These are phyloP conservation scores for Tephrocybe sp. DNA, from an alignment of 768 basidiomycete genomes.

Conservation along the genomic window DNA sequence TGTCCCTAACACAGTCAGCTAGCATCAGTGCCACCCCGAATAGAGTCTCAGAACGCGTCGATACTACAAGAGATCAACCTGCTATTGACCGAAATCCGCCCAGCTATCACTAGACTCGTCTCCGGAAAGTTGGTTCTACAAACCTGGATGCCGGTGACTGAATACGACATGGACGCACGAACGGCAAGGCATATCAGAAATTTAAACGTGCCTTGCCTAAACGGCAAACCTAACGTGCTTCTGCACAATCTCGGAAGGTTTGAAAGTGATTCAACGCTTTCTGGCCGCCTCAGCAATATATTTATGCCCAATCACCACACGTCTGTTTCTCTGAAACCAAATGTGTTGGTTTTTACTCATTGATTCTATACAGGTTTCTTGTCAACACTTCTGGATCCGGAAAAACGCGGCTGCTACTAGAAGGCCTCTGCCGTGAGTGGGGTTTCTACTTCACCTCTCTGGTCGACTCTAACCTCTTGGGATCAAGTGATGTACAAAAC, in stretches of 20 bases:
- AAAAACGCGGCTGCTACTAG: constrained; percentile 43
- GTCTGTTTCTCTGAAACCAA: constrained; percentile 23
- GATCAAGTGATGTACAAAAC: constrained; percentile 44
- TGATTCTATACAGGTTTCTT: constrained; percentile 31
- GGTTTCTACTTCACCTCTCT: constrained; percentile 48
- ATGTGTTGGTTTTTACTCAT: background rate
- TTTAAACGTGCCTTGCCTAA: constrained; percentile 34
- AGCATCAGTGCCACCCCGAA: constrained; percentile 11
- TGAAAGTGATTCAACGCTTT: constrained; percentile 26
- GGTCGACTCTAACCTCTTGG: constrained; percentile 43
- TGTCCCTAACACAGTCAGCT: constrained; percentile 5
- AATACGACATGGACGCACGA: constrained; percentile 19
- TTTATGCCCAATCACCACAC: constrained; percentile 46
- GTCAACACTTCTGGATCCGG: constrained; percentile 51
- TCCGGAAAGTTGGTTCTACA: constrained; percentile 32
- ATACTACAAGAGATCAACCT: constrained; percentile 18
- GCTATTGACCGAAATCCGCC: constrained; percentile 29
- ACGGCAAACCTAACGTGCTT: constrained; percentile 40
- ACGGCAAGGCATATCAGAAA: constrained; percentile 26
- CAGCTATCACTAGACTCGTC: constrained; percentile 31
- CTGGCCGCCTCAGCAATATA: constrained; percentile 36
- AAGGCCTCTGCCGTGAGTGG: constrained; percentile 45
- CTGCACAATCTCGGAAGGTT: constrained; percentile 44
- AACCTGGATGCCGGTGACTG: constrained; percentile 26
- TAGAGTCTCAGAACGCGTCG: constrained; percentile 13